Conservation (phyloP, 805 yeast genomes). For the Kluyveromyces siamensis region DNA sequence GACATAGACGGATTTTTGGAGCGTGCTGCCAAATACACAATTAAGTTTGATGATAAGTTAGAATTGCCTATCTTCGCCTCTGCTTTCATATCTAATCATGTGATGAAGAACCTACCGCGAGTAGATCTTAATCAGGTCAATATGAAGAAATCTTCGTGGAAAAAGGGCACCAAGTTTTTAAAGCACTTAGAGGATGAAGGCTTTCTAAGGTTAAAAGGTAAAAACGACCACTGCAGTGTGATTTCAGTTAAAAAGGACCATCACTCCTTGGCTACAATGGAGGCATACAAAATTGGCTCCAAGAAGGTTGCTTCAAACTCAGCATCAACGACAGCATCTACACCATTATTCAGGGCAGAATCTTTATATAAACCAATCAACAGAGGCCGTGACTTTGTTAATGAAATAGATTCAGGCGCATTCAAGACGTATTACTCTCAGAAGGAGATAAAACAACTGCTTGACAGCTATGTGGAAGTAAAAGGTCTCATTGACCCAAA, state of each 20-base stretch:
- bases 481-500: conserved; percentile 42
- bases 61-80: conserved; percentile 67
- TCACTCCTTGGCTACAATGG: conserved; percentile 47
- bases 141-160: conserved; percentile 80
- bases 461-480: conserved; percentile 47
- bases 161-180: conserved; percentile 74
- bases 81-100: conserved; percentile 59
- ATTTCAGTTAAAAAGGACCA: conserved; percentile 41
- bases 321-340: conserved; percentile 17
- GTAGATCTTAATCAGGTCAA: conserved; percentile 45
- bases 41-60: conserved; percentile 42
- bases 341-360: conserved; percentile 25
- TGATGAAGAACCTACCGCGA: conserved; percentile 66
- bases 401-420: conserved; percentile 29
- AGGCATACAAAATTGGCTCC: conserved; percentile 43
- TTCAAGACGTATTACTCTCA: conserved; percentile 36
- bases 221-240: conserved; percentile 69
- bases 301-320: conserved; percentile 1
- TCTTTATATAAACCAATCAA: conserved; percentile 50
- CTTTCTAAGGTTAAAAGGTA: conserved; percentile 65
- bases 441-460: conserved; percentile 42
- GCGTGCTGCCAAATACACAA: conserved; percentile 61
- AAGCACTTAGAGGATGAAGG: conserved; percentile 78
- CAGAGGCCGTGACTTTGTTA: conserved; percentile 39
- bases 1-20: conserved; percentile 71